These are phyloP conservation scores for Tuber calosporum DNA, from an alignment of 495 filamentous ascomycete genomes.

Conservation along the genomic window DNA sequence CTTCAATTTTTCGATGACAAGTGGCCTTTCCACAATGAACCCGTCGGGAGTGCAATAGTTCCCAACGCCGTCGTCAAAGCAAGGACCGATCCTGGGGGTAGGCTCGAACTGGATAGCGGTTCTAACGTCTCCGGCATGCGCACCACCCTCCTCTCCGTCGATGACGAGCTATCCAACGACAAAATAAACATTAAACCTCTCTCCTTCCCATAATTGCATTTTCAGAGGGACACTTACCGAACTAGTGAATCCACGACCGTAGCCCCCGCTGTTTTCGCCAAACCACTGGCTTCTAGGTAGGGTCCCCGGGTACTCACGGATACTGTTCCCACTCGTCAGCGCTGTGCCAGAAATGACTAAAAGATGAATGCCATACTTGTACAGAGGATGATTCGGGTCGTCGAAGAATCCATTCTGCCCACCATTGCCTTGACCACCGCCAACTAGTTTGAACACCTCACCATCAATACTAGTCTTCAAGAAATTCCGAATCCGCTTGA, in stretches of 20 bases:
- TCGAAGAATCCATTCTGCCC: neutral
- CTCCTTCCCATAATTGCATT: neutral
- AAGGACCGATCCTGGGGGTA: neutral
- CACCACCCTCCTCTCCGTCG: neutral
- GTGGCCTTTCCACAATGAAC: neutral
- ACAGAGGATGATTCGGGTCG: neutral
- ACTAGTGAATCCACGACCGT: neutral
- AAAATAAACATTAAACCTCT: neutral
- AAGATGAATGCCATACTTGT: neutral
- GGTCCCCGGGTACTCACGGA: neutral
- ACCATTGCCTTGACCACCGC: conserved; percentile 13
- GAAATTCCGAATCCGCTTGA: conserved; percentile 18
- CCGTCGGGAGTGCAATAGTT: neutral
- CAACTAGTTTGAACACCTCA: conserved; percentile 1
- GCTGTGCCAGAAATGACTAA: neutral
- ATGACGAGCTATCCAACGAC: neutral
- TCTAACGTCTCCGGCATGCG: neutral
- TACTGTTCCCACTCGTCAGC: neutral
- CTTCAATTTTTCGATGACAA: neutral
- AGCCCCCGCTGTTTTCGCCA: neutral
- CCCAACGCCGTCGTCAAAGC: neutral
- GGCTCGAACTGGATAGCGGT: neutral
- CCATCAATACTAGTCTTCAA: conserved; percentile 14
- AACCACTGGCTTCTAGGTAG: neutral
- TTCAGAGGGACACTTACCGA: neutral